phyloP scores from a whole-genome alignment of 192 early-diverging fungal species.

The Rhizophagus prolifer region DNA sequence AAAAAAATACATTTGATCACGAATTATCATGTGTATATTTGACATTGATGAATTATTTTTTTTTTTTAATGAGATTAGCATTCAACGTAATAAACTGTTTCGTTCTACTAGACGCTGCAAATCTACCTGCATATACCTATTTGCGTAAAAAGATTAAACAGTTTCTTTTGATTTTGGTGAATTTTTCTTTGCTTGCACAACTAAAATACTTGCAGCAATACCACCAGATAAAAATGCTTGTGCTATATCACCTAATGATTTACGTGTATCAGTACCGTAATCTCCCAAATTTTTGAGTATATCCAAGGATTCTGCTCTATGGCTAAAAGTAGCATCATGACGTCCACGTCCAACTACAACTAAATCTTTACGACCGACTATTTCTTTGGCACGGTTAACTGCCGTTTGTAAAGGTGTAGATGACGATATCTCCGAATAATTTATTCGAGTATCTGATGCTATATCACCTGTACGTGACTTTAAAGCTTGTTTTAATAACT shows the following conservation, averaged over 20 bases:
- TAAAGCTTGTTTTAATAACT: slow-evolving; percentile 3
- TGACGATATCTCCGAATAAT: slow-evolving; percentile 31
- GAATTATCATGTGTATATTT: too few relatives aligned
- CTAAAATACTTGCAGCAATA: slow-evolving; percentile 12
- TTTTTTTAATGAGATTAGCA: too few relatives aligned
- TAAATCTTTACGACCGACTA: slow-evolving; percentile 48
- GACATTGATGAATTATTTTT: too few relatives aligned
- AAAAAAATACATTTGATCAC: too few relatives aligned
- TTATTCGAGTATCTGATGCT: slow-evolving; percentile 35
- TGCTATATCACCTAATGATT: slow-evolving; percentile 17
- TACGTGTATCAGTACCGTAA: slow-evolving; percentile 13
- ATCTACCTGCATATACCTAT: too few relatives aligned
- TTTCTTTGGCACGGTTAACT: slow-evolving; percentile 34
- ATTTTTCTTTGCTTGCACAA: slow-evolving; percentile 16
- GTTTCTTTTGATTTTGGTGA: background rate
- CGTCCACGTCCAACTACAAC: slow-evolving; percentile 47
- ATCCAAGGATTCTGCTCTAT: slow-evolving; percentile 21
- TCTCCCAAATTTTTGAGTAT: slow-evolving; percentile 14
- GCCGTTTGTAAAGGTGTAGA: slow-evolving; percentile 42
- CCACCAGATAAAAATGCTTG: slow-evolving; percentile 19
- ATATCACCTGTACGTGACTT: background rate
- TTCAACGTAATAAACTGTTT: too few relatives aligned
- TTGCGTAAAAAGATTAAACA: background rate
- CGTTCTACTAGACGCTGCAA: too few relatives aligned
- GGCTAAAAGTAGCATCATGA: slow-evolving; percentile 5